Conservation (phyloP, 257 asterid genomes). For the Paraleonurus japonicus region DNA sequence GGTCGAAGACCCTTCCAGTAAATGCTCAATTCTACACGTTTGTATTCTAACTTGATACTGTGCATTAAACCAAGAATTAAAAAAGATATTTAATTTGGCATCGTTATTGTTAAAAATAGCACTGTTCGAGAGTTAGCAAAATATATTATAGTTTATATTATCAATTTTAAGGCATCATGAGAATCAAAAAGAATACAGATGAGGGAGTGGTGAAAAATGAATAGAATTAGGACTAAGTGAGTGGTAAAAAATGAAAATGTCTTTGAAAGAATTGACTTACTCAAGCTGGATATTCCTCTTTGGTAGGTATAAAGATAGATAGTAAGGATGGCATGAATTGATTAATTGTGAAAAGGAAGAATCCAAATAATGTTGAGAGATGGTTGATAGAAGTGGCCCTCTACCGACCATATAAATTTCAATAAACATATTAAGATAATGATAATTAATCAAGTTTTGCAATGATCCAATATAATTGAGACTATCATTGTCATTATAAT, state of each 20-base stretch:
- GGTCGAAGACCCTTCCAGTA: background rate
- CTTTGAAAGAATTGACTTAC: background rate
- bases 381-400: conserved; percentile 16
- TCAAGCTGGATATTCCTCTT: background rate
- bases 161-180: background rate
- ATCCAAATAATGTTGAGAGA: conserved; percentile 19
- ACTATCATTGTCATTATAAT: conserved; percentile 18
- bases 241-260: background rate
- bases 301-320: background rate
- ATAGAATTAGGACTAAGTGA: background rate
- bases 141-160: background rate
- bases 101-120: background rate
- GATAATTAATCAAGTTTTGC: conserved; percentile 6
- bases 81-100: background rate
- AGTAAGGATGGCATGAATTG: conserved; percentile 8
- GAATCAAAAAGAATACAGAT: background rate
- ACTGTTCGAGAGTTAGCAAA: background rate
- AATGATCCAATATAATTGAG: conserved; percentile 15
- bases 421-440: background rate
- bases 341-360: conserved; percentile 16
- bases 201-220: background rate
- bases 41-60: background rate
- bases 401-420: conserved; percentile 22
- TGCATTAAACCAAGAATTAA: background rate
- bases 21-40: background rate